These are phyloP conservation scores for Fraxinus baroniana DNA, from an alignment of 305 asterid species.

Conservation along the genomic window DNA sequence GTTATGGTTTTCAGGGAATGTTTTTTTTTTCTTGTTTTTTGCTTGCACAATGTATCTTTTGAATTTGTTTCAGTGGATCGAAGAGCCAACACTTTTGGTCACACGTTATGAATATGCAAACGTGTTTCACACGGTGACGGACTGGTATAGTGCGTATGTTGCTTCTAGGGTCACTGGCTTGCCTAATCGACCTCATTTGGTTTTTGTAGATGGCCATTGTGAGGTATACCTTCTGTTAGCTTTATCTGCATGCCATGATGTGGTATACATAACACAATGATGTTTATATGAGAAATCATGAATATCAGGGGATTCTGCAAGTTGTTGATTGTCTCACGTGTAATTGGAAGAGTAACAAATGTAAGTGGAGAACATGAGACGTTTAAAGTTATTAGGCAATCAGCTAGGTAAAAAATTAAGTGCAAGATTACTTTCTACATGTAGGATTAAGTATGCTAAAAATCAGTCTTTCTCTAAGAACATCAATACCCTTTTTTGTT, in stretches of 20 bases:
- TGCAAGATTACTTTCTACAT: not conserved
- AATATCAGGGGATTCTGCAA: not conserved
- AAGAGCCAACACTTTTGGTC: constrained; percentile 81
- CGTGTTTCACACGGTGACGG: constrained; percentile 91
- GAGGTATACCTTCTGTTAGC: constrained; percentile 52
- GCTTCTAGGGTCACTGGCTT: constrained; percentile 89
- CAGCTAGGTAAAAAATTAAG: not conserved
- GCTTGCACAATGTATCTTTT: not conserved
- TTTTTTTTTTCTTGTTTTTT: not conserved
- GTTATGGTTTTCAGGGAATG: not conserved
- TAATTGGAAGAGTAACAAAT: not conserved
- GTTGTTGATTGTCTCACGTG: not conserved
- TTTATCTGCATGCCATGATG: not conserved
- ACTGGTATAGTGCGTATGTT: constrained; percentile 91
- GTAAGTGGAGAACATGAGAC: not conserved
- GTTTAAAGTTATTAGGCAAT: not conserved
- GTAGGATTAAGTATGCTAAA: not conserved
- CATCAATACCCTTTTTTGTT: not conserved
- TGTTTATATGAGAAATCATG: not conserved
- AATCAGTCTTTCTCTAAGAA: not conserved
- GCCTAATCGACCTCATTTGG: constrained; percentile 85
- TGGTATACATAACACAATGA: not conserved
- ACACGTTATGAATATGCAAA: constrained; percentile 97
- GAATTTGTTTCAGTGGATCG: constrained; percentile 75
- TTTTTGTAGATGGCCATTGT: constrained; percentile 94